Percentiles rank a stretch among this genome's conserved stretches.
phyloP scores from a whole-genome alignment of 768 basidiomycete species.

The Naganishia antarctica region DNA sequence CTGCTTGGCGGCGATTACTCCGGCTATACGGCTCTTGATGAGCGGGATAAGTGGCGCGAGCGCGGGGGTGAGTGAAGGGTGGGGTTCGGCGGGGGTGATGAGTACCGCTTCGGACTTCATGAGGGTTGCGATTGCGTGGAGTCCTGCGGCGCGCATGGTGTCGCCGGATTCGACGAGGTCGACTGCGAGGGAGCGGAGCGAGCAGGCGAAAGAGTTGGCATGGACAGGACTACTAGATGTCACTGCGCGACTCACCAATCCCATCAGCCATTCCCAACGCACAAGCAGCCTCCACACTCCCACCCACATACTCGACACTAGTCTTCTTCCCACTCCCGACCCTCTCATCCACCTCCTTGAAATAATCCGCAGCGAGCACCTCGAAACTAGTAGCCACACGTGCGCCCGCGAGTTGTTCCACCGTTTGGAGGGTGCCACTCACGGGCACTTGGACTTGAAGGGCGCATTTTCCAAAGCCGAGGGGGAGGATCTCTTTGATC shows the following conservation, averaged over 20 bases:
- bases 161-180: constrained; percentile 79
- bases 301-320: constrained; percentile 89
- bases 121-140: constrained; percentile 86
- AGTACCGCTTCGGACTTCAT: constrained; percentile 85
- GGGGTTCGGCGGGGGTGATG: constrained; percentile 60
- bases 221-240: no score
- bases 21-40: constrained; percentile 81
- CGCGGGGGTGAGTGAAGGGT: constrained; percentile 52
- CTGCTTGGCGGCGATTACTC: constrained; percentile 73
- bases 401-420: constrained; percentile 80
- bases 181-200: not conserved
- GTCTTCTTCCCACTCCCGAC: constrained; percentile 64
- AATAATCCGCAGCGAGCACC: constrained; percentile 75
- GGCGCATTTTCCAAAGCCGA: constrained; percentile 88
- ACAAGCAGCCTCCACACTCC: constrained; percentile 97
- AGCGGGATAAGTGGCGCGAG: constrained; percentile 65
- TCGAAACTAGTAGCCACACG: constrained; percentile 93
- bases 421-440: constrained; percentile 60
- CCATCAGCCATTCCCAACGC: constrained; percentile 93
- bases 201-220: not conserved
- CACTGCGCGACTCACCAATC: constrained; percentile 65
- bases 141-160: constrained; percentile 96
- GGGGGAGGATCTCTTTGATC: constrained; percentile 71
- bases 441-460: constrained; percentile 85
- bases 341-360: constrained; percentile 54